Evolutionary conservation across 2,329 filamentous ascomycete genomes (phyloP).

Genomic region (Pseudocercospora vitis): DNA sequence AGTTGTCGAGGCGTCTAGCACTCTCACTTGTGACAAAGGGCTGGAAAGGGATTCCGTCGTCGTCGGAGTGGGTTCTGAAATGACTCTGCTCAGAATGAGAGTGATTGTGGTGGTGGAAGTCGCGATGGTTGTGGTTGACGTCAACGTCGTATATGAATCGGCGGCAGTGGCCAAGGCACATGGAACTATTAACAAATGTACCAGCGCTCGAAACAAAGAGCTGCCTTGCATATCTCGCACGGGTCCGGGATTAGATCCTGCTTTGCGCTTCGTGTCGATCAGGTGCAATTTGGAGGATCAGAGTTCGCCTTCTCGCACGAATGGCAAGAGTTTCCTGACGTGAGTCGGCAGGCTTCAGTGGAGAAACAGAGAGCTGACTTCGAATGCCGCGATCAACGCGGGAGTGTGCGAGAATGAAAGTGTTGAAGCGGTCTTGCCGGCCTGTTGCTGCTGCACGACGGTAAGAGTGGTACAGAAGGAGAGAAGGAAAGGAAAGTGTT

Average conservation of each 20-base stretch:
- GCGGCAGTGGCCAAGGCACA: conserved; percentile 11
- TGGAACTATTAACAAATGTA: conserved; percentile 7
- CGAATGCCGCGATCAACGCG: conserved; percentile 10
- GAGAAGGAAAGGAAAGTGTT: not conserved
- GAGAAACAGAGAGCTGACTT: not conserved
- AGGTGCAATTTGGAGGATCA: not conserved
- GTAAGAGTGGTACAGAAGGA: not conserved
- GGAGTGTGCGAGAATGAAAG: not conserved
- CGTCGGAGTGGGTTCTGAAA: not conserved
- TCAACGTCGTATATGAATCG: conserved; percentile 24
- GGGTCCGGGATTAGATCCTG: conserved; percentile 20
- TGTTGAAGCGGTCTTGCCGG: too few species aligned
- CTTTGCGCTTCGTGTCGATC: conserved; percentile 11
- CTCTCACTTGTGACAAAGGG: conserved; percentile 9
- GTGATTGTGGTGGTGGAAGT: conserved; percentile 28
- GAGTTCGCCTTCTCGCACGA: not conserved
- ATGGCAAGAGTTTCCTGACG: not conserved
- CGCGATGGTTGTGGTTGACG: conserved; percentile 27
- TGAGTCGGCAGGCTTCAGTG: not conserved
- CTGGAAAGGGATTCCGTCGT: not conserved
- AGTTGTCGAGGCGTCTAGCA: not conserved
- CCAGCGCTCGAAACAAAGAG: conserved; percentile 21
- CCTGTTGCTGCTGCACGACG: not conserved
- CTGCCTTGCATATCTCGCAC: conserved; percentile 19
- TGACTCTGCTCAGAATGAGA: not conserved